Evolutionary conservation across 371 early-diverging fungal genomes (phyloP).

Genomic region (Nosema bombycis): DNA sequence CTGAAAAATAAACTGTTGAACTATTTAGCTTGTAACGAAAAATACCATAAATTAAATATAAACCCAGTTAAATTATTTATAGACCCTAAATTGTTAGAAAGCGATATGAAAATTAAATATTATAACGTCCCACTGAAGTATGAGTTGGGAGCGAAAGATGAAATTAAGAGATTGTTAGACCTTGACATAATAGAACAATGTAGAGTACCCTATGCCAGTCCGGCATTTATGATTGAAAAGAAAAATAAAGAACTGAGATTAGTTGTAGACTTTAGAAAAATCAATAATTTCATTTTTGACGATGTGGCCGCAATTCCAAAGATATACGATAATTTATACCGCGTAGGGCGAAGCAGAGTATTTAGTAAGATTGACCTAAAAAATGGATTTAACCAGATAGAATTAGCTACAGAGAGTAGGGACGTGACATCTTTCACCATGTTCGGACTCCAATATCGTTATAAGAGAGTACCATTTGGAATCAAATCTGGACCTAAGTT

Average conservation of each 20-base stretch:
- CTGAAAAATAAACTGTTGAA: neutral
- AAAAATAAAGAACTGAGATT: slow-evolving; percentile 1
- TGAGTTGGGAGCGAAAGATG: neutral
- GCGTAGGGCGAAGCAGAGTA: neutral
- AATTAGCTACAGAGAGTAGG: neutral
- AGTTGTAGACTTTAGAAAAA: neutral
- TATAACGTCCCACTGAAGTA: slow-evolving; percentile 1
- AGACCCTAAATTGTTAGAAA: too few species aligned
- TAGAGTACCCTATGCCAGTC: neutral
- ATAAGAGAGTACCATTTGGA: slow-evolving; percentile 6
- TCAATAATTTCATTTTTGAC: neutral
- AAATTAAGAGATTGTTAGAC: neutral
- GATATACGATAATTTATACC: neutral
- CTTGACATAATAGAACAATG: slow-evolving; percentile 1
- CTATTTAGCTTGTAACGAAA: too few species aligned
- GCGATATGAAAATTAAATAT: too few species aligned
- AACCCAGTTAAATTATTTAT: too few species aligned
- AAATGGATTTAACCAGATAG: neutral
- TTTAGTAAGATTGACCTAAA: neutral
- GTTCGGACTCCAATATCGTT: neutral
- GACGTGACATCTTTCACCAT: neutral
- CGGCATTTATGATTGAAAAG: slow-evolving; percentile 8
- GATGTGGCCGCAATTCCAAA: neutral
- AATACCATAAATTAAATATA: too few species aligned
- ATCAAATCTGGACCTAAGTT: neutral